Conservation (phyloP, 1,284 basidiomycete species). For the Cutaneotrichosporon daszewskae region DNA sequence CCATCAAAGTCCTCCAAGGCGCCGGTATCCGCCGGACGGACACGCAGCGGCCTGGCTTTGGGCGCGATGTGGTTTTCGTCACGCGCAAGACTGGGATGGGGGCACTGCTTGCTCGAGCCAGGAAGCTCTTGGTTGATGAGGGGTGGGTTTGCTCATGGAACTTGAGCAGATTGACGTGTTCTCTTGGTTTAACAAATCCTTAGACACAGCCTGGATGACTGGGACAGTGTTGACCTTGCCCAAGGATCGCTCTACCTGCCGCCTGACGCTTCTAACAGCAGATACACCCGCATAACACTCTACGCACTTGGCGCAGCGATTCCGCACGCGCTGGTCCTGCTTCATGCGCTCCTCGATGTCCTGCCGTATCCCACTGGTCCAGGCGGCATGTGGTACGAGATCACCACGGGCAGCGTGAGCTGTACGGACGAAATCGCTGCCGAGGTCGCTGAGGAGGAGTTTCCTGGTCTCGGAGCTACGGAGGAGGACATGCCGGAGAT, state of each 20-base stretch:
- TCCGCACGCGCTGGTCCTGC: constrained; percentile 67
- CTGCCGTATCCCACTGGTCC: constrained; percentile 57
- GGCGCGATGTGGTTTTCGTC: constrained; percentile 71
- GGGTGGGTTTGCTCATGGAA: constrained; percentile 64
- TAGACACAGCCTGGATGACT: no score
- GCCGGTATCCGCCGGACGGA: constrained; percentile 28
- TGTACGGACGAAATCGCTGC: constrained; percentile 66
- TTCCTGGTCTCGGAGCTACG: constrained; percentile 7
- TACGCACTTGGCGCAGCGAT: constrained; percentile 83
- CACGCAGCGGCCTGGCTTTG: constrained; percentile 40
- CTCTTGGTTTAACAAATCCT: no score
- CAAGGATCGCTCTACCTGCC: no score
- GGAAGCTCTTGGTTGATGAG: constrained; percentile 83
- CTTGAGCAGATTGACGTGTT: no score
- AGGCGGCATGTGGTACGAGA: constrained; percentile 62
- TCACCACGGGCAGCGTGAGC: constrained; percentile 67
- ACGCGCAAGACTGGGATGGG: constrained; percentile 73
- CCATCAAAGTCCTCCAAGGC: constrained; percentile 35
- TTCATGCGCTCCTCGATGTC: constrained; percentile 65
- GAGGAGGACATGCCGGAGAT: constrained; percentile 2
- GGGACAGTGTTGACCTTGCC: no score
- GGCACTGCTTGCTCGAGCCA: constrained; percentile 56
- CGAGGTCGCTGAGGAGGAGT: constrained; percentile 4
- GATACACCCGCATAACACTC: constrained; percentile 60
- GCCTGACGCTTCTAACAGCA: constrained; percentile 70